Evolutionary conservation across 2,329 filamentous ascomycete genomes (phyloP).

Genomic region (Zalaria obscura): DNA sequence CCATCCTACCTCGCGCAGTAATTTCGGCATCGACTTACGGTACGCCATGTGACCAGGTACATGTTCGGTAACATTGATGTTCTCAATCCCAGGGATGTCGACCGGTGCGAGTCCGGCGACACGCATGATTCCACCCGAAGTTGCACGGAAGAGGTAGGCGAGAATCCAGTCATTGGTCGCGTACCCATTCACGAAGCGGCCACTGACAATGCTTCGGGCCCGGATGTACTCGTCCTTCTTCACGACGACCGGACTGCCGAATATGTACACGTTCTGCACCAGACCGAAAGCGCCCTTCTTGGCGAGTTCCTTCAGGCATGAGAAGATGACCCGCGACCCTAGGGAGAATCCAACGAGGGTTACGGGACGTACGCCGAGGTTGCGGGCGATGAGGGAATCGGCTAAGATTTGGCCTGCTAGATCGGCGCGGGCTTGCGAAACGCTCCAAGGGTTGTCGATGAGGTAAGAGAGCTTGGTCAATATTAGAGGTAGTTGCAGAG

Average conservation of each 20-base stretch:
- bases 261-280: constrained; percentile 89
- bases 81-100: constrained; percentile 72
- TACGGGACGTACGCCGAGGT: constrained; percentile 77
- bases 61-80: constrained; percentile 67
- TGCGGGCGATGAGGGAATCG: constrained; percentile 83
- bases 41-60: constrained; percentile 96
- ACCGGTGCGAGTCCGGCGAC: constrained; percentile 73
- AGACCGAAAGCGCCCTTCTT: constrained; percentile 72
- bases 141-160: constrained; percentile 84
- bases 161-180: constrained; percentile 95
- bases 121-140: constrained; percentile 77
- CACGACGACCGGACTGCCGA: constrained; percentile 81
- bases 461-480: constrained; percentile 89
- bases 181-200: constrained; percentile 91
- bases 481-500: constrained; percentile 80
- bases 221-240: constrained; percentile 81
- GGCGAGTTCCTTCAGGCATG: constrained; percentile 75
- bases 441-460: constrained; percentile 96
- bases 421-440: constrained; percentile 84
- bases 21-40: constrained; percentile 74
- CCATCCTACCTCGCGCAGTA: constrained; percentile 83
- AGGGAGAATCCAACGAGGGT: constrained; percentile 92
- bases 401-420: constrained; percentile 83
- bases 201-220: constrained; percentile 69
- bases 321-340: constrained; percentile 82